These are phyloP conservation scores for Isatis tinctoria DNA, from an alignment of 345 rosid genomes.

Conservation along the genomic window DNA sequence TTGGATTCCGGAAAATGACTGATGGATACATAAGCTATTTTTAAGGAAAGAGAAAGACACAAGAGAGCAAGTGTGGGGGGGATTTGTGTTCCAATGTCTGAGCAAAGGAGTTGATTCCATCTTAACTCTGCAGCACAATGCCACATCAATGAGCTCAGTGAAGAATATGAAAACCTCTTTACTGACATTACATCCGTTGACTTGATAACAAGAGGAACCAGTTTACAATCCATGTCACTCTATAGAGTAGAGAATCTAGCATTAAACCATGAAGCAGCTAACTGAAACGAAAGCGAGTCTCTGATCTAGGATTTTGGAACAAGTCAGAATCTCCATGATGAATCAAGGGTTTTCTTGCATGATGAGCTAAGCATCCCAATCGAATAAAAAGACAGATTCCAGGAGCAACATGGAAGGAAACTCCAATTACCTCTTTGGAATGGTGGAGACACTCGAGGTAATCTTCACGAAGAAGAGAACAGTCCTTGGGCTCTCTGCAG, in stretches of 20 bases:
- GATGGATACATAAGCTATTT: not conserved
- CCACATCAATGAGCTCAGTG: not conserved
- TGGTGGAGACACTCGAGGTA: slow-evolving; percentile 99
- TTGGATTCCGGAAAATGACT: not conserved
- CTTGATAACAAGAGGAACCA: not conserved
- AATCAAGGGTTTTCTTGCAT: not conserved
- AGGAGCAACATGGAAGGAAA: not conserved
- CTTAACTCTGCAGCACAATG: not conserved
- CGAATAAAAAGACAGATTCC: not conserved
- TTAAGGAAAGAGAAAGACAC: not conserved
- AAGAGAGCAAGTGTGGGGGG: not conserved
- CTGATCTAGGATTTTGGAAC: not conserved
- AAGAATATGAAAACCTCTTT: not conserved
- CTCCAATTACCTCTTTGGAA: slow-evolving; percentile 98
- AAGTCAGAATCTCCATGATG: not conserved
- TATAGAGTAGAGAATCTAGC: not conserved
- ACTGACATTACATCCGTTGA: not conserved
- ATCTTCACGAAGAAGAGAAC: slow-evolving; percentile 83
- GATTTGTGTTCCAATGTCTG: not conserved
- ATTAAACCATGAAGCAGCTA: not conserved
- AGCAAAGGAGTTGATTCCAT: not conserved
- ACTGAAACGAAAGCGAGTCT: not conserved
- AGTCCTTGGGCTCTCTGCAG: slow-evolving; percentile 96
- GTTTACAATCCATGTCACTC: not conserved
- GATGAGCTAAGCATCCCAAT: not conserved